Percentiles rank a stretch among this genome's conserved stretches.
phyloP scores from a whole-genome alignment of 2,329 filamentous ascomycete species.

The Pseudovirgaria hyperparasitica region DNA sequence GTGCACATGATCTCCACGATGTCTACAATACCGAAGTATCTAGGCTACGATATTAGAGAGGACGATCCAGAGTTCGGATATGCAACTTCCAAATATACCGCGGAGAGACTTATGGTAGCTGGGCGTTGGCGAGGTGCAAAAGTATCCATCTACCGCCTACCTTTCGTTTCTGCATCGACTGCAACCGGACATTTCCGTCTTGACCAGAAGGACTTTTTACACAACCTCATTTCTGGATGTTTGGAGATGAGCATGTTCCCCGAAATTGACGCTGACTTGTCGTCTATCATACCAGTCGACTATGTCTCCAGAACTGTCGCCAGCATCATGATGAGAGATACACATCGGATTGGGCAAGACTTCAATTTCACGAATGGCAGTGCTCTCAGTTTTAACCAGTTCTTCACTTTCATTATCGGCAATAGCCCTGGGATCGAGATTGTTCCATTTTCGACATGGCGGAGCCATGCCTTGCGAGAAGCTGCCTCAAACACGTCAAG shows the following conservation, averaged over 20 bases:
- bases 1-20: conserved; percentile 4
- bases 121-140: conserved; percentile 3
- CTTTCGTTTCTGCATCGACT: conserved; percentile 3
- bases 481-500: too few relatives aligned
- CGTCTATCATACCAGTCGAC: conserved; percentile 4
- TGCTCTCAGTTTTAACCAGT: conserved; percentile 2
- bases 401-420: conserved; percentile 2
- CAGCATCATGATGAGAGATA: conserved; percentile 2
- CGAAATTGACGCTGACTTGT: conserved; percentile 2
- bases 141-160: conserved; percentile 4
- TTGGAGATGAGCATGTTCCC: conserved; percentile 4
- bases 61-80: conserved; percentile 4
- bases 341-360: background rate
- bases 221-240: conserved; percentile 4
- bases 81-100: conserved; percentile 4
- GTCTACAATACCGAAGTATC: conserved; percentile 2
- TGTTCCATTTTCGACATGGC: conserved; percentile 1
- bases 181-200: conserved; percentile 4
- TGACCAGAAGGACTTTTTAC: conserved; percentile 4
- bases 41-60: conserved; percentile 4
- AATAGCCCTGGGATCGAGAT: background rate
- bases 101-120: conserved; percentile 4
- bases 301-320: conserved; percentile 3
- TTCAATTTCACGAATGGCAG: conserved; percentile 2
- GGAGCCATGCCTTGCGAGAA: background rate